Evolutionary conservation across 768 basidiomycete genomes (phyloP).

Genomic region (Suillus lakei): DNA sequence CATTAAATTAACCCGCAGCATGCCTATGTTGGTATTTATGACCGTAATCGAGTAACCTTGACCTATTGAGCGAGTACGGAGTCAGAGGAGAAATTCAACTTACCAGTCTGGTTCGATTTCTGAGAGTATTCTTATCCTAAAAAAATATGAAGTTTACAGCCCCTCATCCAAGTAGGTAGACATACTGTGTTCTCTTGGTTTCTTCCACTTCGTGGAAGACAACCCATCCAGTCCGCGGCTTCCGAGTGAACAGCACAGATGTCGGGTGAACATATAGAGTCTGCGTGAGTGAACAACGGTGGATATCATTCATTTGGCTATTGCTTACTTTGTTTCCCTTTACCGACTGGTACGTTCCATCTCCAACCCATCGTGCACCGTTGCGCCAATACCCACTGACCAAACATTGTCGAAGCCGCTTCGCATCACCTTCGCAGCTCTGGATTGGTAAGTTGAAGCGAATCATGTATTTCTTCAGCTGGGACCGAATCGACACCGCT

Average conservation of each 20-base stretch:
- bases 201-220: slow-evolving; percentile 96
- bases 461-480: slow-evolving; percentile 93
- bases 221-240: slow-evolving; percentile 91
- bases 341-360: slow-evolving; percentile 92
- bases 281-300: slow-evolving; percentile 43
- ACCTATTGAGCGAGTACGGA: slow-evolving; percentile 11
- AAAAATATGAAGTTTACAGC: slow-evolving; percentile 16
- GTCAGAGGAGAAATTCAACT: slow-evolving; percentile 15
- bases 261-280: slow-evolving; percentile 89
- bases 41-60: slow-evolving; percentile 54
- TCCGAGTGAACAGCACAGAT: slow-evolving; percentile 92
- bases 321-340: slow-evolving; percentile 77
- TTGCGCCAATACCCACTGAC: slow-evolving; percentile 95
- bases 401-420: slow-evolving; percentile 83
- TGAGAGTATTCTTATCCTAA: slow-evolving; percentile 88
- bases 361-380: slow-evolving; percentile 87
- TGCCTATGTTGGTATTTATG: slow-evolving; percentile 49
- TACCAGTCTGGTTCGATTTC: slow-evolving; percentile 97
- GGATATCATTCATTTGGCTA: neutral
- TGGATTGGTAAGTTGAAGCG: slow-evolving; percentile 82
- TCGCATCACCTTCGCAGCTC: slow-evolving; percentile 90
- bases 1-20: neutral
- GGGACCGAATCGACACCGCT: slow-evolving; percentile 92
- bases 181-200: slow-evolving; percentile 92
- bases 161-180: neutral